These are phyloP conservation scores for Pythium volutum DNA, from an alignment of 352 stramenopile species.

Conservation along the genomic window DNA sequence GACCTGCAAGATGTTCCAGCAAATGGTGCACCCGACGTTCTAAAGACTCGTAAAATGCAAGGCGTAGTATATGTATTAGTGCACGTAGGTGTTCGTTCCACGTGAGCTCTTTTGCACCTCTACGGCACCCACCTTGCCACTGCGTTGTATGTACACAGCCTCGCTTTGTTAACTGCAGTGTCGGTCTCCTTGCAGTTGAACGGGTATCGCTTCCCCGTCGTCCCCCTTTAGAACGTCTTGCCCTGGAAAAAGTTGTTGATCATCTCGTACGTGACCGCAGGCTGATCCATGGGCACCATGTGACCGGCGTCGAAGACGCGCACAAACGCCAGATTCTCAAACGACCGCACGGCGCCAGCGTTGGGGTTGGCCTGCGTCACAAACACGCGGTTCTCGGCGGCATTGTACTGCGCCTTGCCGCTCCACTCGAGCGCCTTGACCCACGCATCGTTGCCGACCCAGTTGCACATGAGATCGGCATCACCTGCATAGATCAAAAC, in stretches of 20 bases:
- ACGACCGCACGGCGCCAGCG: conserved; percentile 20
- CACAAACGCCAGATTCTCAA: conserved; percentile 72
- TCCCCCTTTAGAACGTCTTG: conserved; percentile 4
- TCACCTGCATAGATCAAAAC: conserved; percentile 47
- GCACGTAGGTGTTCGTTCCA: no score
- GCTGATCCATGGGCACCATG: conserved; percentile 88
- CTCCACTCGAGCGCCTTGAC: conserved; percentile 84
- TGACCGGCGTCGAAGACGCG: conserved; percentile 88
- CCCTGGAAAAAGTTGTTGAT: conserved; percentile 69
- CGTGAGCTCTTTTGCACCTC: no score
- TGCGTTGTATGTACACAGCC: no score
- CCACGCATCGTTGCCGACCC: conserved; percentile 91
- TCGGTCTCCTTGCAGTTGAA: no score
- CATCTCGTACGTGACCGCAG: conserved; percentile 70
- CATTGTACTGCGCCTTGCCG: conserved; percentile 71
- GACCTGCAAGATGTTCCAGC: conserved; percentile 33
- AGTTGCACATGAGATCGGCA: conserved; percentile 94
- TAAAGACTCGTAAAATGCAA: conserved; percentile 17
- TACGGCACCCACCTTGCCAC: no score
- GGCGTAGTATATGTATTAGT: no score
- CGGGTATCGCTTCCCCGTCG: no score
- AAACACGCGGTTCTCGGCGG: conserved; percentile 21
- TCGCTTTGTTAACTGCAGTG: no score
- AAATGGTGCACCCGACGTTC: conserved; percentile 27
- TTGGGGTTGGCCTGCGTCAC: not conserved